These are phyloP conservation scores for Candida ortonii DNA, from an alignment of 805 yeast species.

Conservation along the genomic window DNA sequence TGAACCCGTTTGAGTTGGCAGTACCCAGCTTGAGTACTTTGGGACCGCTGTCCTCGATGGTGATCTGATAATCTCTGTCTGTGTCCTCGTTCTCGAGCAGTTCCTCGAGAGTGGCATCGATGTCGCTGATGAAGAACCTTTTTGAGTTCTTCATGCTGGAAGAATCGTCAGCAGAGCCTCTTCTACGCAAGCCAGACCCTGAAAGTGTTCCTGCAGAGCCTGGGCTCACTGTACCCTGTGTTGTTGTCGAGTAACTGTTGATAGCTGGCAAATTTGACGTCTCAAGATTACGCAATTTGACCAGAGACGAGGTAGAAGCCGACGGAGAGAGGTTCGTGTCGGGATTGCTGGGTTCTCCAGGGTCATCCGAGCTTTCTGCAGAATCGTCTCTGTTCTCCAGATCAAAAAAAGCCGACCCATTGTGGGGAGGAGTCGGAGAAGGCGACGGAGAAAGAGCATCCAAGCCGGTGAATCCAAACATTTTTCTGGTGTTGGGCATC, in stretches of 20 bases:
- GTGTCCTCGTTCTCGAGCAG: conserved; percentile 79
- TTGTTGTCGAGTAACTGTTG: neutral
- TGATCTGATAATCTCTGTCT: conserved; percentile 78
- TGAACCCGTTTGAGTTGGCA: conserved; percentile 78
- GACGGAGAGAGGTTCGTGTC: conserved; percentile 19
- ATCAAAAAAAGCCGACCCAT: conserved; percentile 20
- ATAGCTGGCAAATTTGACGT: conserved; percentile 6
- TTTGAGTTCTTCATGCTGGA: conserved; percentile 34
- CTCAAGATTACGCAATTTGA: conserved; percentile 15
- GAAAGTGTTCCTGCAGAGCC: too few species aligned
- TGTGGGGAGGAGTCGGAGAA: conserved; percentile 7
- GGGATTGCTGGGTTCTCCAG: too few species aligned
- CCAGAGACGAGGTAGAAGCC: conserved; percentile 23
- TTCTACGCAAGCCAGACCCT: conserved; percentile 31
- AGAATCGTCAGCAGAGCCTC: conserved; percentile 55
- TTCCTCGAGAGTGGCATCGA: conserved; percentile 67
- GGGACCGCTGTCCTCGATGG: conserved; percentile 82
- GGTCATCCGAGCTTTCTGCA: conserved; percentile 5
- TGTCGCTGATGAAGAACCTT: conserved; percentile 69
- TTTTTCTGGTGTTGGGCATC: conserved; percentile 21
- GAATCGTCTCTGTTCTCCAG: conserved; percentile 8
- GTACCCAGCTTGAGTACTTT: conserved; percentile 80
- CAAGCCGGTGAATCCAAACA: conserved; percentile 9
- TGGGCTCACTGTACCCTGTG: too few species aligned
- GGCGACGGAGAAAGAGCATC: conserved; percentile 13